Conservation (phyloP, 306 rosid species). For the Fagus sylvatica region DNA sequence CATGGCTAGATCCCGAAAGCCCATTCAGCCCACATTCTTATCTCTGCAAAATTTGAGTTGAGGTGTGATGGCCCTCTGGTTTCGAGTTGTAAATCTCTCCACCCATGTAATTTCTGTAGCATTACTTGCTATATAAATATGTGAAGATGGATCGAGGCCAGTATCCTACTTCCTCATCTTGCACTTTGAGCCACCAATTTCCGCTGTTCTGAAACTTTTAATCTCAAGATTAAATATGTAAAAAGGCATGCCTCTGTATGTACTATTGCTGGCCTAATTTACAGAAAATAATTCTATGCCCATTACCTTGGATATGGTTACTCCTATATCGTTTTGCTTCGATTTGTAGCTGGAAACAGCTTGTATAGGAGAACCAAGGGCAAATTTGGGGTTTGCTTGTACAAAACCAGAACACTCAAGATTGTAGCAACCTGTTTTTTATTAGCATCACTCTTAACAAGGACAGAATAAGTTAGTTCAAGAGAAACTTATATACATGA, state of each 20-base stretch:
- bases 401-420: conserved; percentile 30
- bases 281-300: fast-evolving
- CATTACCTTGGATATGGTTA: conserved; percentile 23
- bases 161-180: conserved; percentile 21
- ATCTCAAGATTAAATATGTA: not conserved
- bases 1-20: too few relatives aligned
- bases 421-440: conserved; percentile 26
- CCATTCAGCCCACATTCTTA: too few relatives aligned
- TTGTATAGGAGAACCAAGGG: not conserved
- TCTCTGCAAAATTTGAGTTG: conserved; percentile 19
- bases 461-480: not conserved
- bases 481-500: too few relatives aligned
- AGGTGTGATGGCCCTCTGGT: conserved; percentile 9
- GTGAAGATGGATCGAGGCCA: conserved; percentile 29
- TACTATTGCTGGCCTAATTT: too few relatives aligned
- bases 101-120: not conserved
- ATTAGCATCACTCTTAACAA: conserved; percentile 15
- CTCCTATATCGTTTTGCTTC: not conserved
- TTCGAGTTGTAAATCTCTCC: conserved; percentile 1
- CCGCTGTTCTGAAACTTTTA: too few relatives aligned
- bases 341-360: conserved; percentile 21
- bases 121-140: not conserved
- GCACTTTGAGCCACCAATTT: too few relatives aligned
- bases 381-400: conserved; percentile 5
- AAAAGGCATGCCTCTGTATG: not conserved